Base-by-base conservation (phyloP, 441 rosid species). In the Geranium incanum region DNA sequence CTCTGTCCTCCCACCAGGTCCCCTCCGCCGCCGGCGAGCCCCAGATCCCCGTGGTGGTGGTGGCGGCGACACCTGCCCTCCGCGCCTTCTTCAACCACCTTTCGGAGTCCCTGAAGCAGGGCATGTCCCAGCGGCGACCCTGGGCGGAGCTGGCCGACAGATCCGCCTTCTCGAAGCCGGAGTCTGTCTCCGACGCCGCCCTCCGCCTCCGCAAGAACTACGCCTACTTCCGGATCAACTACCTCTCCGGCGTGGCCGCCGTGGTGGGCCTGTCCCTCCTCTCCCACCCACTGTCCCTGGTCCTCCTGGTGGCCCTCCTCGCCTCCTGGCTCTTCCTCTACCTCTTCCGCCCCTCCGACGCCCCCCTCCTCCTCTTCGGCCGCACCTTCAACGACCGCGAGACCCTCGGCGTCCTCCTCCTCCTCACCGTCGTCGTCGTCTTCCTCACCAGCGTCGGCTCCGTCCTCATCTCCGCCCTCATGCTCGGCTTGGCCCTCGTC, bases 111-210 rank as follows among this genome's bases (percentile, higher is more conserved):
- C 41, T 69, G 45, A 15, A 7, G 9, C 38, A 52, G 5, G 62
- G 41, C 65, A 16, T 69, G 21, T 69, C 72, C 65, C 65, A 69
- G 41, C 72, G 65, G 21, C 72, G 72, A 8, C 72, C 65, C 43
- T 69, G 72, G 72, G 48, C 72, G 39, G 72, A 69, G 64, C 72
- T 69, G 12, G 21, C 21, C 21, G 72, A 69, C 41, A 64, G 72
- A 60, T 69, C 72, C 66, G 65, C 72, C 41, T 69, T 69, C 65
- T 69, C 72, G 43, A 69, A 69, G 65, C 72, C 65, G 3, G 72
- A 69, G 3, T 69, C 72, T 33, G 13, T 69, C 62, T 69, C 72
- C 59, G 72, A 69, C 16, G 72, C 72, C 45, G 64, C 72, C 50
- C 70, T 67, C 18, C 70, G 70, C 70, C 4, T 67, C 55, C 70